phyloP scores from a whole-genome alignment of 208 protist genomes.

The Trichomonas tenax region DNA sequence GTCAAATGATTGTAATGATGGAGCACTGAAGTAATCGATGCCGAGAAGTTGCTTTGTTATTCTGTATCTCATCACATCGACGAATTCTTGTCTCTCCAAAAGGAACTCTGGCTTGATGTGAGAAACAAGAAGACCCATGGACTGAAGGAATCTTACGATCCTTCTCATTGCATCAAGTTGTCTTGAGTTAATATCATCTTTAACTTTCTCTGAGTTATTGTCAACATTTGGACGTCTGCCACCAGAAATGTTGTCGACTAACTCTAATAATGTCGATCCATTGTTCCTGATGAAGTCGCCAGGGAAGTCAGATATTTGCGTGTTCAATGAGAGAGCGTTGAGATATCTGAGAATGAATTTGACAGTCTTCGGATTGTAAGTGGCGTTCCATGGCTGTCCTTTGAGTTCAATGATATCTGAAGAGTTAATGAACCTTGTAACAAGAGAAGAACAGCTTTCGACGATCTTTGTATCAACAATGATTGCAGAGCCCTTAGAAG shows the following conservation, averaged over 20 bases:
- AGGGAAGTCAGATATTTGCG: background rate
- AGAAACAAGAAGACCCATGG: background rate
- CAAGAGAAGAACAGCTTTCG: background rate
- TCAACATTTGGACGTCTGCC: background rate
- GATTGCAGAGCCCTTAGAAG: background rate
- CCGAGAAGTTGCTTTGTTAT: background rate
- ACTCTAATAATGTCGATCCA: background rate
- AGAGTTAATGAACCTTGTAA: background rate
- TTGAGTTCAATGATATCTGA: background rate
- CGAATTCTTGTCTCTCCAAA: background rate
- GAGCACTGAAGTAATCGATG: conserved; percentile 14
- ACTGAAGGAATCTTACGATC: background rate
- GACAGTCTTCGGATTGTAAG: too few relatives aligned
- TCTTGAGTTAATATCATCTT: background rate
- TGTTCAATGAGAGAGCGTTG: background rate
- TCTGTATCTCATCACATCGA: background rate
- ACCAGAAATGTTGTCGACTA: background rate
- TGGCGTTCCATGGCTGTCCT: background rate
- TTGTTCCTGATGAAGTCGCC: background rate
- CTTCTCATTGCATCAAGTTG: background rate
- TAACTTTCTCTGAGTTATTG: background rate
- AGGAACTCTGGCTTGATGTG: background rate
- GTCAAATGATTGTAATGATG: background rate
- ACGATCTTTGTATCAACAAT: background rate
- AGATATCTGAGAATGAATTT: background rate